Evolutionary conservation across 2,329 filamentous ascomycete species (phyloP), one percentile per base, ranked within the genome.

Genomic region (Monosporascus sp.): DNA sequence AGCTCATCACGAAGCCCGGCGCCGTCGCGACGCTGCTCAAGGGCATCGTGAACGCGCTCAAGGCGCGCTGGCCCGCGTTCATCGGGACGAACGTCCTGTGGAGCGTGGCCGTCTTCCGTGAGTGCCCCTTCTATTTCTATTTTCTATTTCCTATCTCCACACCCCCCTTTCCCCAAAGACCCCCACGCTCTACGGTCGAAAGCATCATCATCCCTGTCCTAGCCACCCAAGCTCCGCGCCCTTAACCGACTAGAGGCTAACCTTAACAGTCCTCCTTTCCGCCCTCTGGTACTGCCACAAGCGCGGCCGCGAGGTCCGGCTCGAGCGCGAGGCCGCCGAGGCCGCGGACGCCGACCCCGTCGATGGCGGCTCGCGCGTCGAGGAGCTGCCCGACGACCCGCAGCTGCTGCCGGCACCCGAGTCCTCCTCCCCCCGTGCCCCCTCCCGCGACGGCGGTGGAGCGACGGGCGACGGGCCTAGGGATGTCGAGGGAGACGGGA

Each of bases 211-310:
- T 3, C 41, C 41, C n/a, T 16, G n/a, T 48, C 22, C 46, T 43
- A 43, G 40, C 45, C 7, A 35, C 37, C 26, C 19, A 49, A 57
- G 52, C 89, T 4, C 31, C 31, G 9, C 41, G 11, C 6, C n/a
- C 14, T 44, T 16, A 27, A 19, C 22, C 26, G 26, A 27, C 43
- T 44, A 27, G 26, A 6, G 22, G 11, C 16, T 22, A n/a, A 26
- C 16, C 20, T 9, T n/a, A 14, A 46, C 24, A 46, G 89, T 97
- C 52, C 79, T 97, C 17, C 81, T 99, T 53, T 94, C 96, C 67
- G 90, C 96, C 45, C 86, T 97, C 63, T 99, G 93, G 92, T 99
- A 97, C 74, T 97, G 92, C 74, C 88, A 97, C 73, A 97, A 97
- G 76, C 88, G 94, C 51, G 94, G 94, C 40, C 85, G 85, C 45